Conservation (phyloP, 1,139 yeast genomes). For the Arxiozyma bovina region DNA sequence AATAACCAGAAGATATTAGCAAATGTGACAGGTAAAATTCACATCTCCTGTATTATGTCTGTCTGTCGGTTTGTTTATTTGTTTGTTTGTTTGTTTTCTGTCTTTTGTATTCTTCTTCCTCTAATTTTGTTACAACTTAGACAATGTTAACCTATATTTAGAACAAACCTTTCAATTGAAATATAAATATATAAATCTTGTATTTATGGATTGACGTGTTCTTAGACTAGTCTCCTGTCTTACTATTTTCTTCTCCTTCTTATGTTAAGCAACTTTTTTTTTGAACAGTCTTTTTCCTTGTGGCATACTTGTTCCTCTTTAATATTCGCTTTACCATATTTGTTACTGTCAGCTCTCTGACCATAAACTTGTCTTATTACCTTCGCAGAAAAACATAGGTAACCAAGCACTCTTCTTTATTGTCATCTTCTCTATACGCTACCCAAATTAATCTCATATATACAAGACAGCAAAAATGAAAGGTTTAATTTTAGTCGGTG, state of each 20-base stretch:
- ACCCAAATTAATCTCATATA: not conserved
- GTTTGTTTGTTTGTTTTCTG: too few relatives aligned
- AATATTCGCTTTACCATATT: not conserved
- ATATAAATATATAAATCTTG: too few relatives aligned
- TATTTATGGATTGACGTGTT: not conserved
- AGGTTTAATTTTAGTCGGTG: constrained; percentile 98
- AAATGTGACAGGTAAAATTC: not conserved
- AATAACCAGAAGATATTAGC: not conserved
- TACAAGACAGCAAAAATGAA: constrained; percentile 49
- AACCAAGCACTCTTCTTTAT: not conserved
- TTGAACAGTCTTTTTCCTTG: too few relatives aligned
- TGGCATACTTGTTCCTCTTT: not conserved
- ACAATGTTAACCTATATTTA: not conserved
- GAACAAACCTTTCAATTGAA: not conserved
- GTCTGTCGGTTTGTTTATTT: too few relatives aligned
- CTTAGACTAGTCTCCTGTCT: too few relatives aligned
- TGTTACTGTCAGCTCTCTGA: constrained; percentile 1
- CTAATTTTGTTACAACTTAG: not conserved
- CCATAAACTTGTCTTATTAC: not conserved
- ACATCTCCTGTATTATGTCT: not conserved
- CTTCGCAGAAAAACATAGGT: not conserved
- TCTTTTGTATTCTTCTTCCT: not conserved
- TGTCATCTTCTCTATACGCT: not conserved
- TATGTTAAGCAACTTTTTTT: too few relatives aligned
- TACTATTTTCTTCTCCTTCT: too few relatives aligned